Evolutionary conservation across 345 rosid genomes (phyloP), one percentile per base, ranked within the genome.

Genomic region (Orychophragmus violaceus): DNA sequence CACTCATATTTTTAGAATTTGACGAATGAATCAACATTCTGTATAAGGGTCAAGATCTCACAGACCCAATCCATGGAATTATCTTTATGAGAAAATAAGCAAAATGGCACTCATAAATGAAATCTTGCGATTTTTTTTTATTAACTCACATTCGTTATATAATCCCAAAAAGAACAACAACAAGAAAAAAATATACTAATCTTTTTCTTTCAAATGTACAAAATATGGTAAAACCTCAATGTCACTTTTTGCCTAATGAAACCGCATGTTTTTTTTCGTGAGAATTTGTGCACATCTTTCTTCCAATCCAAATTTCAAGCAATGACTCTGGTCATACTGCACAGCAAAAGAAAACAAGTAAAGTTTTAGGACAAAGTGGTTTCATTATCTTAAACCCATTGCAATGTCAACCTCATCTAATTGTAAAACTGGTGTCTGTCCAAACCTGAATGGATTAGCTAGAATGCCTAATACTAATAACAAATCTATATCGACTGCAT

Each of bases 291-390:
- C 60, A 46, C 14, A 27, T 64, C 59, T 70, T 48, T 41, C 61
- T 36, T 52, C 69, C 21, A 66, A 55, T 62, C 32, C 41, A 71
- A 30, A 22, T 30, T 52, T 36, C 75, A 62, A 53, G 63, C 29
- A 17, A 56, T 72, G 53, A 48, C 41, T 53, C 62, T 70, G 57
- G 50, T n/a, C 57, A 45, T 17, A 17, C 76, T 71, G 76, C 70
- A 48, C 27, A 59, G 48, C 57, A 64, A 54, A 71, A 5, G 3
- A 55, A 32, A 61, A 10, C 42, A 53, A 21, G 32, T 32, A 51
- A 61, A 52, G 55, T 1, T 71, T 56, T 46, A 25, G 41, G 13
- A 48, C 27, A 39, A 32, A 29, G 17, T 25, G 12, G 18, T 52
- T 52, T 61, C 56, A 30, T 27, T 22, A 13, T 61, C 62, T 61